phyloP scores from a whole-genome alignment of 2,329 filamentous ascomycete species.

The Phaeosphaeria sp. region DNA sequence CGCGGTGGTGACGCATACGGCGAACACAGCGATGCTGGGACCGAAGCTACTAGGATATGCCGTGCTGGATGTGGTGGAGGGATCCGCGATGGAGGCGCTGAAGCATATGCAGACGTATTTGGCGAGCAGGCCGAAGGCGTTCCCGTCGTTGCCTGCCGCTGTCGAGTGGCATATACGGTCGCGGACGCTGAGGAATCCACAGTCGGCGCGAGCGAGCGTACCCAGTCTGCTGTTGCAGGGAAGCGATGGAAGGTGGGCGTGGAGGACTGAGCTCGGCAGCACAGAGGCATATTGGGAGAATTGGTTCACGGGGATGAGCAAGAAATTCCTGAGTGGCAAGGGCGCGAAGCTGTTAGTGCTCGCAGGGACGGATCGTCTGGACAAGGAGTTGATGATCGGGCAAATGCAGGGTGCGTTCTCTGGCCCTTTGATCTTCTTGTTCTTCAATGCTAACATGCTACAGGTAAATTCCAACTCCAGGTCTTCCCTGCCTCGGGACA shows the following conservation, averaged over 20 bases:
- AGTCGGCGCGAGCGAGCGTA: constrained; percentile 86
- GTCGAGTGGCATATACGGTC: constrained; percentile 95
- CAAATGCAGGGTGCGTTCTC: constrained; percentile 86
- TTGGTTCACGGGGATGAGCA: constrained; percentile 89
- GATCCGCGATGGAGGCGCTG: constrained; percentile 92
- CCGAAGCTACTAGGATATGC: constrained; percentile 79
- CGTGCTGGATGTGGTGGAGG: constrained; percentile 93
- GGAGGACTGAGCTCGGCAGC: constrained; percentile 82
- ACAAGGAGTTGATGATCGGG: constrained; percentile 91
- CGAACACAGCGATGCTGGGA: constrained; percentile 71
- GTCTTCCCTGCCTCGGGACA: constrained; percentile 95
- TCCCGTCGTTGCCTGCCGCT: constrained; percentile 76
- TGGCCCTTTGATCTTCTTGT: neutral
- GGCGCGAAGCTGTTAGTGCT: constrained; percentile 86
- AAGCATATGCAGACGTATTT: constrained; percentile 94
- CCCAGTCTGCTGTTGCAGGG: constrained; percentile 72
- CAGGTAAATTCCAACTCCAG: constrained; percentile 92
- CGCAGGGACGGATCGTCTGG: constrained; percentile 86
- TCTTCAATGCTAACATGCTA: constrained; percentile 25
- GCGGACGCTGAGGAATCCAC: constrained; percentile 81
- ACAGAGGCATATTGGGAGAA: constrained; percentile 93
- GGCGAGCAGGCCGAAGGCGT: constrained; percentile 78
- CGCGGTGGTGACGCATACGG: constrained; percentile 86
- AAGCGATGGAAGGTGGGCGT: constrained; percentile 66
- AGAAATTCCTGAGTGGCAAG: constrained; percentile 81